Evolutionary conservation across 768 basidiomycete species (phyloP).

Genomic region (Lactarius vividus): DNA sequence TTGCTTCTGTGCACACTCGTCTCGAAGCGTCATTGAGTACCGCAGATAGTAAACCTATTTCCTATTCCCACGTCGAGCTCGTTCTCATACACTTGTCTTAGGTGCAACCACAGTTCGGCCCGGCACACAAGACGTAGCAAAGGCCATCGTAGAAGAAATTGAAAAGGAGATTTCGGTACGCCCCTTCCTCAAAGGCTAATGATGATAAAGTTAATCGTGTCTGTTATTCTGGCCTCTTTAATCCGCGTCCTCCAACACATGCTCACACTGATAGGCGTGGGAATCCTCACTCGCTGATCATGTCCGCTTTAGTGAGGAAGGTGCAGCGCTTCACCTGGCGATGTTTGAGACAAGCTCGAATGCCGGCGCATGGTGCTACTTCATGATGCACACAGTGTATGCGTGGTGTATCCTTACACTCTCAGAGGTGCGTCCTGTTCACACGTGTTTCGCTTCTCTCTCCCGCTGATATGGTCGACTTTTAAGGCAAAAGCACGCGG

Average conservation of each 20-base stretch:
- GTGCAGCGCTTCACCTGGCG: conserved; percentile 60
- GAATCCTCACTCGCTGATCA: conserved; percentile 62
- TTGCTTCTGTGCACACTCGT: conserved; percentile 60
- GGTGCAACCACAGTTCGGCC: not conserved
- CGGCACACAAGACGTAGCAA: conserved; percentile 3
- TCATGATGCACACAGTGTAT: conserved; percentile 68
- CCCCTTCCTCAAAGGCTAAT: not conserved
- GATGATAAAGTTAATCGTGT: not conserved
- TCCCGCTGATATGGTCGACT: not conserved
- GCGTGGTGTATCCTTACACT: conserved; percentile 66
- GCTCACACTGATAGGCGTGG: conserved; percentile 52
- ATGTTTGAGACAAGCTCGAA: conserved; percentile 82
- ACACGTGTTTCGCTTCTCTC: not conserved
- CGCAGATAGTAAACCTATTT: conserved; percentile 44
- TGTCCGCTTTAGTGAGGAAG: conserved; percentile 69
- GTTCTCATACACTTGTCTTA: not conserved
- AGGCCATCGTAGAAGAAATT: conserved; percentile 16
- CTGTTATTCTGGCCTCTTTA: not conserved
- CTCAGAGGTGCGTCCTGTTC: conserved; percentile 49
- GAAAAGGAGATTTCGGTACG: conserved; percentile 26
- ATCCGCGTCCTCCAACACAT: not conserved
- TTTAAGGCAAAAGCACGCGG: conserved; percentile 6
- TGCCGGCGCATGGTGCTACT: conserved; percentile 79
- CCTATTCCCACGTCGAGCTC: not conserved
- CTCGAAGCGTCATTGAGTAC: conserved; percentile 50